Base-by-base conservation (phyloP, 257 asterid species). In the Buddleja alternifolia region DNA sequence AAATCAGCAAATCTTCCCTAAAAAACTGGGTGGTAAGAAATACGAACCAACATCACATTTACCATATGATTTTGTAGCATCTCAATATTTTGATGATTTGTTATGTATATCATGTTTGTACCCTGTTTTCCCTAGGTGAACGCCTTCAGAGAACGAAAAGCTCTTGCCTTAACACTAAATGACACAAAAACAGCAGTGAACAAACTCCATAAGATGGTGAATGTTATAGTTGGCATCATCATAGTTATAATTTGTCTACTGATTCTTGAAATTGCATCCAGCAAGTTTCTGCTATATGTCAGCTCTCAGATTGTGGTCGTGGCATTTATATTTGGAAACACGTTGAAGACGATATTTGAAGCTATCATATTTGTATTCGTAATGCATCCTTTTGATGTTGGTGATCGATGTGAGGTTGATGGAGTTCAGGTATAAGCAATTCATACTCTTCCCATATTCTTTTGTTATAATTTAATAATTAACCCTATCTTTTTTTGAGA, bases 221-320 rank as follows among this genome's bases (percentile, higher is more conserved):
- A 85, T 54, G 78, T 72, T 52, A 32, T 93, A 48, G 89, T 88
- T 7, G 88, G 82, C 3, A 10, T 80, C 73, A 60, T 90, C 84
- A 81, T 93, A 34, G 1, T 80, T 3, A 41, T 93, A 50, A 77
- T 88, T 10, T 84, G 86, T 69, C 82, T 90, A 2, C 77, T 93
- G 41, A 86, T 93, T 53, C 85, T 93, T 1, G 92, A 75, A 60
- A 78, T 90, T 0, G 92, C 93, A 12, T 81, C 94, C 4, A 82
- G 90, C 84, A 86, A 80, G 82, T 75, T 81, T 50, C 63, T 90
- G 75, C 86, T 93, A 69, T 87, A 85, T 74, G 52, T 86, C 50
- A 90, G 95, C 84, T 93, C 98, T 23, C 98, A 93, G 80, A 60
- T 93, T 8, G 92, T 93, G n/a, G 92, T 93, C 1, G 94, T 87